Base-by-base conservation (phyloP, 768 basidiomycete species). In the Fomitopsis pulvina region DNA sequence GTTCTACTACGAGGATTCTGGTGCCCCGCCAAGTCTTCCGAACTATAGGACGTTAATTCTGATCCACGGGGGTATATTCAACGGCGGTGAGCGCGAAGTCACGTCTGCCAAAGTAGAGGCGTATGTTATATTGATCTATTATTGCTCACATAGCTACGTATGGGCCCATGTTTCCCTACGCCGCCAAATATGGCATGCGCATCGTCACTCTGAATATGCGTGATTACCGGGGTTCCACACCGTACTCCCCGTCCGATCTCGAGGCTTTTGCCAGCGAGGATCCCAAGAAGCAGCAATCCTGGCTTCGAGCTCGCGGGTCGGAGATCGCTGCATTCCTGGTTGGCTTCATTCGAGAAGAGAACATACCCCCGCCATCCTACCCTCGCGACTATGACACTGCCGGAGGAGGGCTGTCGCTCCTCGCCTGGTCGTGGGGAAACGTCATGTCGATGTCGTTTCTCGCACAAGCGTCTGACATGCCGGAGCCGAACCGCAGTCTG, bases 371-470 rank as follows among this genome's bases (percentile, higher is more conserved):
- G 34, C 34, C 25, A 21, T 29, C 44, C 9, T 16, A 16, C 24
- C 21, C 48, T 2, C 41, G 16, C 3, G 45, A 44, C 14, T 27
- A 12, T 9, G 46, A 52, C 6, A 28, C 45, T 65, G 14, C 56
- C 59, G 7, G 41, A 12, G 53, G 53, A 14, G 53, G 53, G 3
- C 16, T 55, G 4, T 39, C 50, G 3, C 4, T 55, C 5, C 47
- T 67, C 0, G 70, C 69, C 1, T 72, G 71, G 72, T 71, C 69
- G 6, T 26, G 67, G 10, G 71, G 68, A 0, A 57, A 56, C 5
- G 43, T 54, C 2, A 58, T 55, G n/a, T 53, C 63, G 14, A 26
- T 62, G 8, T 57, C 69, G 25, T 34, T 54, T 1, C 45, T 58
- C 14, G 46, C 54, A 21, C 28, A 56, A 26, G 50, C 44, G 14